Evolutionary conservation across 805 yeast genomes (phyloP).

Genomic region (Komagataella populi): DNA sequence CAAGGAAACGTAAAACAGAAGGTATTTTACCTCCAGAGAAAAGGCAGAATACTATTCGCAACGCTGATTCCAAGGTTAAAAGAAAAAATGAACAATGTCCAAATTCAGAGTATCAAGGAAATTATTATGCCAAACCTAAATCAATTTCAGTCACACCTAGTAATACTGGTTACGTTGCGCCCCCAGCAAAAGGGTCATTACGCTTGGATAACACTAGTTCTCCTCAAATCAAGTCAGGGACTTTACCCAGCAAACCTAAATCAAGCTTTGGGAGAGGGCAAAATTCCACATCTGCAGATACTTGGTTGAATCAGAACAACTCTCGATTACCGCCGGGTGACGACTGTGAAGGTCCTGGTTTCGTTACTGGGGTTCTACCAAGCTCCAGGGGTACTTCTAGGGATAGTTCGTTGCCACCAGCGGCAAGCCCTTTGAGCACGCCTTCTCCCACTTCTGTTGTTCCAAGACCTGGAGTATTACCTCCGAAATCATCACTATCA

Average conservation of each 20-base stretch:
- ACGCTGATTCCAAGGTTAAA: not conserved
- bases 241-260: not conserved
- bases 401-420: not conserved
- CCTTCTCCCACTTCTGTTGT: not conserved
- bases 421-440: not conserved
- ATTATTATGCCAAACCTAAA: not conserved
- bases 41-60: not conserved
- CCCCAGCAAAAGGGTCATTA: not conserved
- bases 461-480: not conserved
- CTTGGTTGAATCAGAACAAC: not conserved
- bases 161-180: not conserved
- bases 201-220: not conserved
- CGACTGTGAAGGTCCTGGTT: not conserved
- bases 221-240: not conserved
- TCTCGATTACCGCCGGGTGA: not conserved
- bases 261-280: not conserved
- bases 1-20: not conserved
- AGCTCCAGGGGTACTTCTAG: not conserved
- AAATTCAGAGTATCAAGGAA: not conserved
- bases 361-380: not conserved
- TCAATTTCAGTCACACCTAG: not conserved
- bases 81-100: not conserved
- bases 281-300: not conserved
- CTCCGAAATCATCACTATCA: not conserved
- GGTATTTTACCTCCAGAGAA: not conserved